Base-by-base conservation (phyloP, 164 flowering plant species). In the Taxillus chinensis region DNA sequence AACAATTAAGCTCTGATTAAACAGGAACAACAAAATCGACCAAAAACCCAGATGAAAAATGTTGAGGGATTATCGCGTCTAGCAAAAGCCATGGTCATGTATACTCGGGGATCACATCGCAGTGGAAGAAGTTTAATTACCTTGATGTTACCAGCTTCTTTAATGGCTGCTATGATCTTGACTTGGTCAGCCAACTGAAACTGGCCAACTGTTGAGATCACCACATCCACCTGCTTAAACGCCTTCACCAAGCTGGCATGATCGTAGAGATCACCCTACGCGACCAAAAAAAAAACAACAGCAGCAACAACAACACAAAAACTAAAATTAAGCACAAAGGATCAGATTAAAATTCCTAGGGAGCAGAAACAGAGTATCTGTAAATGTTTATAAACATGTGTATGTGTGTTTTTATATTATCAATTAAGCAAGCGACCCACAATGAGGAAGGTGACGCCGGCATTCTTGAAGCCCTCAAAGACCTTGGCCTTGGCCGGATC, bases 221-320 rank as follows among this genome's bases (percentile, higher is more conserved):
- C 82, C 42, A 76, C 79, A 72, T 79, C 82, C 58, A 76, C 82
- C 45, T 76, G 68, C 68, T 79, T 79, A 3, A 79, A 70, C 14
- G 82, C 82, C 60, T 54, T 65, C 65, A 76, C 70, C 69, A 76
- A 67, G 42, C 79, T 74, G 50, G 63, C 74, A 45, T 74, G 73
- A 63, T 79, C 73, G 38, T 69, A 59, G 45, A 79, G 41, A 67
- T 74, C 82, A 38, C 72, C 72, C 72, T 74, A 51, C 62, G 7
- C 2, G 48, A 17, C 65, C 60, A 59, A 59, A 13, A 27, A 27
- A 27, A 27, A 27, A 27, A 27, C n/a, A n/a, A n/a, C n/a, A n/a
- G 50, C 50, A 46, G 45, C 45, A 43, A 43, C 45, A 43, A 43
- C 46, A 27, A 27, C 27, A 27, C 27, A 27, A 27, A 27, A 27